Evolutionary conservation across 148 eudicot species (phyloP).

Genomic region (Euryodendron excelsum): DNA sequence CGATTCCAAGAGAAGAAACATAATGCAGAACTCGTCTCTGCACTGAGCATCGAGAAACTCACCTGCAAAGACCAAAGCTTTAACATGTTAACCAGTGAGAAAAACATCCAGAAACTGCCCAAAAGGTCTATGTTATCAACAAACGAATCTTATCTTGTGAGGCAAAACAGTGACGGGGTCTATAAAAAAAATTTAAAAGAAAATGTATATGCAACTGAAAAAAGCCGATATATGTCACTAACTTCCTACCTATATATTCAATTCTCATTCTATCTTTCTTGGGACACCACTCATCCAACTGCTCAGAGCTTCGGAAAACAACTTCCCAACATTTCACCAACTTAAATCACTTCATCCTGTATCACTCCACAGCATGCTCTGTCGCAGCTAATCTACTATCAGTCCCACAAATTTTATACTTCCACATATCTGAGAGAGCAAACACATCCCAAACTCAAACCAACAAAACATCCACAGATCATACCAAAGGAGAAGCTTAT

Average conservation of each 20-base stretch:
- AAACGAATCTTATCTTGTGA: no score
- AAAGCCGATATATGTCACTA: no score
- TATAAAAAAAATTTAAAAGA: not conserved
- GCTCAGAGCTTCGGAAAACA: not conserved
- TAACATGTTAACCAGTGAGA: not conserved
- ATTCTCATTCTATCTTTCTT: not conserved
- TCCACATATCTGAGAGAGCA: no score
- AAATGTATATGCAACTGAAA: not conserved
- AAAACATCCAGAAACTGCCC: not conserved
- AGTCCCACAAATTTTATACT: not conserved
- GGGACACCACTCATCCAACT: not conserved
- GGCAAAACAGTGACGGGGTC: not conserved
- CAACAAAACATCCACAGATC: no score
- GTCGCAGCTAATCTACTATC: not conserved
- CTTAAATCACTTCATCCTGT: not conserved
- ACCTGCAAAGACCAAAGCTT: slow-evolving; percentile 1
- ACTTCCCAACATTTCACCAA: not conserved
- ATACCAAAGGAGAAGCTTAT: no score
- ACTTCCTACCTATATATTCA: no score
- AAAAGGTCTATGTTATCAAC: not conserved
- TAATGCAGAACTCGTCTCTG: not conserved
- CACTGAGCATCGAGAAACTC: not conserved
- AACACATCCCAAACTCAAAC: no score
- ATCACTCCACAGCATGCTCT: not conserved
- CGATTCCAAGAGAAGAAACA: not conserved